Base-by-base conservation (phyloP, 2,329 filamentous ascomycete genomes). In the Huntiella abstrusa region DNA sequence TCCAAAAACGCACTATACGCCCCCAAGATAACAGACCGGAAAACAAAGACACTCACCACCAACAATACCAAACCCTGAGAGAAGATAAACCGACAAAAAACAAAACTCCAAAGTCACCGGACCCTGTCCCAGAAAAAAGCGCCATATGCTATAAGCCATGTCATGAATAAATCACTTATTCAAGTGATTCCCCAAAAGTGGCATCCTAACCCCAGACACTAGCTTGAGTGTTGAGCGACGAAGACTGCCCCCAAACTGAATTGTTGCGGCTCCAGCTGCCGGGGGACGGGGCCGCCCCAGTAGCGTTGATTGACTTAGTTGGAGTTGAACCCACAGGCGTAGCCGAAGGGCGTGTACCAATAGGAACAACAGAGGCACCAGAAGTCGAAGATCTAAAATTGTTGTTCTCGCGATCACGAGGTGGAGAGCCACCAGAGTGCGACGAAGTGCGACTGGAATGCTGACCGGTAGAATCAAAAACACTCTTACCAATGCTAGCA, bases 171-270 rank as follows among this genome's bases (percentile, higher is more conserved):
- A 28, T 10, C 22, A 10, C 22, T 10, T 10, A 3, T 28, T 28
- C 8, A 28, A 28, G 22, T 28, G 22, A 28, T 10, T 8, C 16
- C 34, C n/a, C 5, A 38, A 38, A 38, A 38, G 35, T 8, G 28
- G 12, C 17, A 11, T 22, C 47, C 52, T 78, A 95, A 55, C 87
- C 87, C 87, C 87, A 96, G 54, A 95, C 88, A 53, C 85, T 92
- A 53, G 87, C 86, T 60, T 92, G 85, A 51, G 87, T 82, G 15
- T 17, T 15, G 53, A 86, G 83, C 51, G 92, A 76, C 53, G 78
- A 83, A 57, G 83, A 84, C 56, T 78, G 80, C 50, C 85, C 83
- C 87, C 87, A 94, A 40, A 88, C 83, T 35, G 78, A 80, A 53
- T 78, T 80, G 53, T 82, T 80, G 58, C 77, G 80, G 47, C 82